Evolutionary conservation across 2,329 filamentous ascomycete species (phyloP).

Genomic region (Rhynchosporium graminicola): DNA sequence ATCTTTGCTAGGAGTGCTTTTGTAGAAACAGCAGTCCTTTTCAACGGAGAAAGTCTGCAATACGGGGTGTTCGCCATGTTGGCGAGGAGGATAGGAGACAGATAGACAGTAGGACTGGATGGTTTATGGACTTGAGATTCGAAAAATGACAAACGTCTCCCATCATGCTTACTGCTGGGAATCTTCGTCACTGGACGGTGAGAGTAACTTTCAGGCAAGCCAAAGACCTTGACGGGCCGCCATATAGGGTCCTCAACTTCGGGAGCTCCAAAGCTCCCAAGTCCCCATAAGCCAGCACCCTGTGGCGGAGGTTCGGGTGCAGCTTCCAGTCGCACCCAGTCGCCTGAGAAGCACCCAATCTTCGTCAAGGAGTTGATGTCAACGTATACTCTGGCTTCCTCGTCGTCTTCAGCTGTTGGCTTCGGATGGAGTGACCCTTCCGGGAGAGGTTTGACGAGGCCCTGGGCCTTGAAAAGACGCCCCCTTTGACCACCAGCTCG

Average conservation of each 20-base stretch:
- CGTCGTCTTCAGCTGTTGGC: conserved; percentile 75
- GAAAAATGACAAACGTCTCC: conserved; percentile 61
- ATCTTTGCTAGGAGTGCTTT: conserved; percentile 58
- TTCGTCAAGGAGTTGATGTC: conserved; percentile 83
- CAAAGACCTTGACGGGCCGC: conserved; percentile 86
- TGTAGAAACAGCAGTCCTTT: conserved; percentile 50
- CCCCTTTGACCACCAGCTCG: conserved; percentile 71
- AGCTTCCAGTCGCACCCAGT: conserved; percentile 87
- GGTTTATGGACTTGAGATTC: conserved; percentile 67
- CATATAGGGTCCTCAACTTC: conserved; percentile 66
- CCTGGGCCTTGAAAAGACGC: conserved; percentile 82
- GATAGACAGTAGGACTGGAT: conserved; percentile 63
- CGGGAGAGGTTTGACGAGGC: conserved; percentile 70
- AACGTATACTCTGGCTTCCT: conserved; percentile 87
- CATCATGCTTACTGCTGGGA: conserved; percentile 54
- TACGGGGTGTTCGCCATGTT: conserved; percentile 81
- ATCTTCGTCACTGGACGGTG: conserved; percentile 62
- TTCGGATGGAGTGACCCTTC: conserved; percentile 82
- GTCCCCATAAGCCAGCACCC: conserved; percentile 65
- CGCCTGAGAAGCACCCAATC: conserved; percentile 94
- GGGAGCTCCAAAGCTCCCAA: conserved; percentile 65
- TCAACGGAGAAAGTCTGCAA: conserved; percentile 74
- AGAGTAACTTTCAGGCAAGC: conserved; percentile 75
- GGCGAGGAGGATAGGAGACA: conserved; percentile 82
- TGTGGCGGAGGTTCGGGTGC: conserved; percentile 71